Base-by-base conservation (phyloP, 2,329 filamentous ascomycete species). In the Dothidotthia symphoricarpi region DNA sequence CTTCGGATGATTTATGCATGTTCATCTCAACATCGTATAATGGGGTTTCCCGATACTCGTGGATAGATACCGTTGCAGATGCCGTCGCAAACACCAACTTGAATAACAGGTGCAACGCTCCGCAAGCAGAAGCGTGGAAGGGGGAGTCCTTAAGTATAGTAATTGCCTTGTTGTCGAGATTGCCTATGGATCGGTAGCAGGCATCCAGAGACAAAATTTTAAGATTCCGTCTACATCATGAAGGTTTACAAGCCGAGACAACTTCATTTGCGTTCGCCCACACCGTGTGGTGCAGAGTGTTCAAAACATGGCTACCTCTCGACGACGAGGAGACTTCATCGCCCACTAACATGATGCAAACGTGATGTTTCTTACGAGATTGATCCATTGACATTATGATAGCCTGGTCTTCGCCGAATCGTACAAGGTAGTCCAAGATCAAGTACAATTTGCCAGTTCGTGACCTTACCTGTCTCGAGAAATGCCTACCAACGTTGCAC, bases 61-160 rank as follows among this genome's bases (percentile, higher is more conserved):
- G 57, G 29, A 41, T 61, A 6, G 43, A 39, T 1, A 53, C 45
- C 7, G 40, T 54, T 2, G 42, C 61, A 12, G 40, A 59, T 19
- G 56, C 57, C n/a, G 49, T 59, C 11, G 44, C 56, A 2, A 61
- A 60, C 36, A 43, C 51, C 25, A 64, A 64, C 22, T 63, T 54
- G 34, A 45, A 50, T 17, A 51, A 53, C 13, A 43, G 61, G 30
- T 57, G 46, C 28, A 51, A 61, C 14, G 47, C 47, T 16, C 43
- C 54, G 6, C 45, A 60, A 28, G 59, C 55, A 11, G 43, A 45
- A 14, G 28, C 41, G 1, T 31, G 60, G 11, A 53, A 43, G n/a
- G 55, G 58, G 24, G 56, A 59, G 27, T 49, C 36, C 24, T 30
- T 58, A 6, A 53, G 49, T 4, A 55, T 45, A 39, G 51, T 38